phyloP scores from a whole-genome alignment of 208 protist species.

The Leptomonas seymouri region DNA sequence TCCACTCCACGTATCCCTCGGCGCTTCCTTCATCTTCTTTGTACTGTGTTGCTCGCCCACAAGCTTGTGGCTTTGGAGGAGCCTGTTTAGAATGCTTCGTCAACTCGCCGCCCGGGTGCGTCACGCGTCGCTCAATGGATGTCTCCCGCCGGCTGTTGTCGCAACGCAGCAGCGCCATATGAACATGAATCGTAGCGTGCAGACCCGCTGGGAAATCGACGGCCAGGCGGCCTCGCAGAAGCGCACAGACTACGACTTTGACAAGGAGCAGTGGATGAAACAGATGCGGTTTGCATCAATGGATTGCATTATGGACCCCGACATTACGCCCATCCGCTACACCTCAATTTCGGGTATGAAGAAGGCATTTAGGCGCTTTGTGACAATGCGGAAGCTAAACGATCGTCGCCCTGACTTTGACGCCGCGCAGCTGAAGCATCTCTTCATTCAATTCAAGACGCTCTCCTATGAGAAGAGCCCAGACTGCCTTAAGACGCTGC shows the following conservation, averaged over 20 bases:
- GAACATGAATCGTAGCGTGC: conserved; percentile 90
- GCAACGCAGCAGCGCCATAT: conserved; percentile 44
- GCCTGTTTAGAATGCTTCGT: conserved; percentile 19
- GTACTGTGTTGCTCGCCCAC: background rate
- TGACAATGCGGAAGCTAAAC: conserved; percentile 88
- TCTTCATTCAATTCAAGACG: conserved; percentile 81
- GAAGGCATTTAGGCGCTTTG: conserved; percentile 78
- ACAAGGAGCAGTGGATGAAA: conserved; percentile 93
- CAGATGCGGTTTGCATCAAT: conserved; percentile 92
- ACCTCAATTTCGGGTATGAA: conserved; percentile 73
- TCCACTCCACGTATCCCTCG: background rate
- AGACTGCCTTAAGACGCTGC: conserved; percentile 69
- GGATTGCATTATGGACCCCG: conserved; percentile 93
- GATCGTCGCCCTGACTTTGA: conserved; percentile 89
- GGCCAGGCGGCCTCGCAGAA: conserved; percentile 67
- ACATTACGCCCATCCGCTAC: conserved; percentile 84
- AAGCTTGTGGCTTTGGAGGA: background rate
- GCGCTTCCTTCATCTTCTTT: background rate
- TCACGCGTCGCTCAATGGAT: background rate
- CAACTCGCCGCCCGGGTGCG: conserved; percentile 13
- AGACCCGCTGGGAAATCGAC: conserved; percentile 84
- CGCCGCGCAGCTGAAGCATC: conserved; percentile 56
- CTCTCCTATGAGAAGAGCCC: conserved; percentile 62
- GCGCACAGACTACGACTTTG: conserved; percentile 92
- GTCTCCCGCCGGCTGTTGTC: conserved; percentile 2